phyloP scores from a whole-genome alignment of 441 rosid genomes.

The Pelargonium myrrhifolium region DNA sequence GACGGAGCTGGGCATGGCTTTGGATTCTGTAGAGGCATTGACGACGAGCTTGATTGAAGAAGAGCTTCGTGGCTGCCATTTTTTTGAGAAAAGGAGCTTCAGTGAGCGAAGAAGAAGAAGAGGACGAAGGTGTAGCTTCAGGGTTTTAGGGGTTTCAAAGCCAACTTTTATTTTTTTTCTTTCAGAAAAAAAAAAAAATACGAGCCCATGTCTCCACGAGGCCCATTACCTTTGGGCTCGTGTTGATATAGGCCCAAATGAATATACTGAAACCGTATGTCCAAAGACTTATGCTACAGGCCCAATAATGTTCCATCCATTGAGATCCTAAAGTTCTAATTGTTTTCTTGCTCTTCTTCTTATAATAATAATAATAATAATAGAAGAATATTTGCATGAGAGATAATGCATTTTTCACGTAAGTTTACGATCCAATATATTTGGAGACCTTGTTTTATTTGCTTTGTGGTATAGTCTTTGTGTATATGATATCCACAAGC shows the following conservation, averaged over 20 bases:
- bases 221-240: neutral
- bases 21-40: constrained; percentile 25
- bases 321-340: too few species aligned
- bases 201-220: neutral
- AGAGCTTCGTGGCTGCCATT: constrained; percentile 46
- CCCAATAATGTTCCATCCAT: too few species aligned
- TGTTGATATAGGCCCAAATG: neutral
- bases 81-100: neutral
- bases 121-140: neutral
- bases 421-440: too few species aligned
- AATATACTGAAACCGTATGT: too few species aligned
- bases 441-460: too few species aligned
- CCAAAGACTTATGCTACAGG: too few species aligned
- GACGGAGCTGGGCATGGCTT: constrained; percentile 18
- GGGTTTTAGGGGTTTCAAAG: constrained; percentile 1
- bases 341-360: too few species aligned
- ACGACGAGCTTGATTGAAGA: constrained; percentile 50
- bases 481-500: too few species aligned
- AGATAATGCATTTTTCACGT: too few species aligned
- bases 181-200: neutral
- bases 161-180: neutral
- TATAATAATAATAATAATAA: too few species aligned
- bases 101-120: neutral
- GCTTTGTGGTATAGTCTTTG: too few species aligned
- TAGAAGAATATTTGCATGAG: too few species aligned